Conservation (phyloP, 1,139 yeast species). For the Kurtzmaniella quercitrusa region DNA sequence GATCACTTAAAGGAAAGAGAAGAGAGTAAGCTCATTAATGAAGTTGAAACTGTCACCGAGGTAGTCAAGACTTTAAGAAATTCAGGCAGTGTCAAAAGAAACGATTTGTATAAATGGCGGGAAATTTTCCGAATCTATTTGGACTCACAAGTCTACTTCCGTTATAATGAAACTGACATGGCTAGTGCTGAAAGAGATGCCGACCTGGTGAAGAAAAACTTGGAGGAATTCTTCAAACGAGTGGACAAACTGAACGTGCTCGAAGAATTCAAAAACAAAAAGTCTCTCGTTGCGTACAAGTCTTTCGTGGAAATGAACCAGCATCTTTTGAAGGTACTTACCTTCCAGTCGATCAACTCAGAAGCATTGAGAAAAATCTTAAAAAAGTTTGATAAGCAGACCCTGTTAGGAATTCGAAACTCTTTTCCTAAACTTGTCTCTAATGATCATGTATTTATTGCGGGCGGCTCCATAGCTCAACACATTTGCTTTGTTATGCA, state of each 20-base stretch:
- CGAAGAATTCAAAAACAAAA: conserved; percentile 44
- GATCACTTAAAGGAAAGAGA: conserved; percentile 43
- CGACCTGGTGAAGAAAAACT: conserved; percentile 35
- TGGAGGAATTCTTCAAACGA: conserved; percentile 39
- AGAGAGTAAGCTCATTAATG: conserved; percentile 38
- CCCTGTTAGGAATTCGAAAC: conserved; percentile 48
- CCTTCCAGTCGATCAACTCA: conserved; percentile 59
- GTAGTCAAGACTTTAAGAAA: conserved; percentile 34
- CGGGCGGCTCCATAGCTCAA: conserved; percentile 49
- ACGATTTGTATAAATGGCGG: conserved; percentile 70
- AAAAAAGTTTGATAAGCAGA: conserved; percentile 72
- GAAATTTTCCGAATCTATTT: conserved; percentile 60
- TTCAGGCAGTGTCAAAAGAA: conserved; percentile 26
- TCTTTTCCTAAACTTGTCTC: conserved; percentile 45
- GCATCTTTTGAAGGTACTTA: conserved; percentile 52
- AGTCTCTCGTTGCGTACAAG: conserved; percentile 43
- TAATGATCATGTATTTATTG: conserved; percentile 41
- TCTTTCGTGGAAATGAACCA: conserved; percentile 51
- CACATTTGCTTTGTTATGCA: conserved; percentile 55
- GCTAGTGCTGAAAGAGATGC: conserved; percentile 37
- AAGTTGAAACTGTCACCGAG: conserved; percentile 41
- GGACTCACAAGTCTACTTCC: conserved; percentile 63
- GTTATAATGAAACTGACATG: conserved; percentile 43
- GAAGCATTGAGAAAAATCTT: conserved; percentile 64
- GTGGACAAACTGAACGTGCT: conserved; percentile 40